phyloP scores from a whole-genome alignment of 768 basidiomycete genomes.

The Hemileccinum rubropunctum region DNA sequence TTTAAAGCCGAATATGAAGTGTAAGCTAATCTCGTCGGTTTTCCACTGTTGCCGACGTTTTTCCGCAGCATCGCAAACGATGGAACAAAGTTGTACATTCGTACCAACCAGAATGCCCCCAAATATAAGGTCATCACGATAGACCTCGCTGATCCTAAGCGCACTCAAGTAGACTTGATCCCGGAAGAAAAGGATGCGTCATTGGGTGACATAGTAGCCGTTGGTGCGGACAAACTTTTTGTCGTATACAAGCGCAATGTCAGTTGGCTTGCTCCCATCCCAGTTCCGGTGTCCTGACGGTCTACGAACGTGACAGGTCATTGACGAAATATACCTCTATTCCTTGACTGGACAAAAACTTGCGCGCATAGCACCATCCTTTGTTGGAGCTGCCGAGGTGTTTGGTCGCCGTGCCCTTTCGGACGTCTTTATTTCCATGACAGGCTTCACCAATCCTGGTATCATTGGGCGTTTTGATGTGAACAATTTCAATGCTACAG shows the following conservation, averaged over 20 bases:
- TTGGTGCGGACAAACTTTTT: constrained; percentile 56
- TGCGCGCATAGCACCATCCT: constrained; percentile 56
- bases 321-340: constrained; percentile 77
- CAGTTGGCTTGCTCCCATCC: constrained; percentile 22
- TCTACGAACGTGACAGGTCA: constrained; percentile 43
- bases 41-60: constrained; percentile 1
- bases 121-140: constrained; percentile 64
- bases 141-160: constrained; percentile 51
- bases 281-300: neutral
- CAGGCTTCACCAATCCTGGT: constrained; percentile 71
- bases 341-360: constrained; percentile 50
- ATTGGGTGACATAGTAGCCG: constrained; percentile 46
- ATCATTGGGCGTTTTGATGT: constrained; percentile 66
- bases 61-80: constrained; percentile 58
- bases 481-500: constrained; percentile 17
- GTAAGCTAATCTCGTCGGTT: constrained; percentile 39
- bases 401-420: constrained; percentile 48
- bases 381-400: constrained; percentile 64
- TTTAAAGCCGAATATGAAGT: constrained; percentile 64
- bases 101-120: constrained; percentile 65
- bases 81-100: constrained; percentile 57
- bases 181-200: constrained; percentile 65
- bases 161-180: constrained; percentile 57
- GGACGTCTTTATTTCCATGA: constrained; percentile 63
- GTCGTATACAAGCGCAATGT: constrained; percentile 73